Conservation (phyloP, 768 basidiomycete species). For the Suillus luteus region DNA sequence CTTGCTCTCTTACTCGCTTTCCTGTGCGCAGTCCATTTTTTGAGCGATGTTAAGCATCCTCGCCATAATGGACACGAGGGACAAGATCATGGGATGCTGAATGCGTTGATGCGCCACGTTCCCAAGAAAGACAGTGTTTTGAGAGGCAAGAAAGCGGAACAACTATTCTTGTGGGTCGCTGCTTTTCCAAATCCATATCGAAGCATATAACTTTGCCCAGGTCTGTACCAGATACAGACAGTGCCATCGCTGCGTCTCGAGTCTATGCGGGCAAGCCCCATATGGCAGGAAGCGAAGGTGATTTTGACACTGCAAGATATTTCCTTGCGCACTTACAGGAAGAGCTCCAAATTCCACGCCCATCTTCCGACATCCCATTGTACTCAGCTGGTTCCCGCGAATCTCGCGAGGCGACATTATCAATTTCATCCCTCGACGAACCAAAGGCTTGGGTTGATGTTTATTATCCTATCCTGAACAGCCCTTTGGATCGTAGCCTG, state of each 20-base stretch:
- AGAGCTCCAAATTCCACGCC: conserved; percentile 44
- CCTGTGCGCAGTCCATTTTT: conserved; percentile 17
- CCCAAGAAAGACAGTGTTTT: conserved; percentile 21
- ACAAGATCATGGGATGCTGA: conserved; percentile 18
- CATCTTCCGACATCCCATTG: conserved; percentile 40
- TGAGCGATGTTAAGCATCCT: not conserved
- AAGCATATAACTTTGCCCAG: conserved; percentile 29
- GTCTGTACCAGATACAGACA: conserved; percentile 51
- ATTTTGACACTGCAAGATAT: conserved; percentile 57
- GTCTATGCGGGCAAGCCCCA: conserved; percentile 57
- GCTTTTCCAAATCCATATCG: not conserved
- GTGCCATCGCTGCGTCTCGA: conserved; percentile 53
- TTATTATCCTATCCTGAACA: conserved; percentile 78
- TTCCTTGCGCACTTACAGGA: conserved; percentile 54
- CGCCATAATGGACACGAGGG: not conserved
- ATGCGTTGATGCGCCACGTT: conserved; percentile 23
- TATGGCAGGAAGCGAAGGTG: conserved; percentile 57
- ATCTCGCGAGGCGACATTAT: conserved; percentile 54
- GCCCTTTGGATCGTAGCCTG: conserved; percentile 57
- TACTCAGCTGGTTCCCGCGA: conserved; percentile 58
- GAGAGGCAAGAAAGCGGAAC: conserved; percentile 41
- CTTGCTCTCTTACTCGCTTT: conserved; percentile 15
- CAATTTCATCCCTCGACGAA: conserved; percentile 40
- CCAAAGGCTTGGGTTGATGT: conserved; percentile 64
- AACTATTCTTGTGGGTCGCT: conserved; percentile 45